Base-by-base conservation (phyloP, 768 basidiomycete species). In the Gyrodon lividus region DNA sequence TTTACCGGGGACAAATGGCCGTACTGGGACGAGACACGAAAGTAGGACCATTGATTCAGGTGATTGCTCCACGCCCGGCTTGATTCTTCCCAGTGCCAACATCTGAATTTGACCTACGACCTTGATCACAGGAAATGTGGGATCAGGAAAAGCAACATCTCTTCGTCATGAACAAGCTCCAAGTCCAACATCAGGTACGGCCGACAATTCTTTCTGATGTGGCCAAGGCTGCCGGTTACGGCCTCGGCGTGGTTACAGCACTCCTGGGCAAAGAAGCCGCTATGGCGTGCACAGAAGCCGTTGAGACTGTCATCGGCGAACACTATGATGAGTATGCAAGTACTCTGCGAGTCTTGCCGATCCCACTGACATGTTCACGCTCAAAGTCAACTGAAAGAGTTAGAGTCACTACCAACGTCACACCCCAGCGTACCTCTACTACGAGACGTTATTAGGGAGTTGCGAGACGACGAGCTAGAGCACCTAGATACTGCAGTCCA, bases 211-310 rank as follows among this genome's bases (percentile, higher is more conserved):
- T 98, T 38, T 84, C 84, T 50, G 89, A 92, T 31, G 76, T 92
- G 5, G 96, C 95, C 56, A 91, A 93, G 65, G 82, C 81, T 5
- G 87, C 86, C 45, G 94, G 94, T 5, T 95, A 89, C 65, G 87
- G 88, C 4, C 74, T 98, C 7, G 95, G 95, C 5, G 86, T 86
- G 5, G 79, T 74, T 0, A 97, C 95, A 0, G 95, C 91, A 0
- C 70, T 96, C 19, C 77, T 96, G 80, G 89, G 95, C 33, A 88
- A 84, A 63, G 88, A 97, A 59, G 92, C 94, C 12, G 93, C 95
- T 0, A 98, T 98, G 95, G 95, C 95, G 6, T 98, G 95, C 62
- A 98, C 95, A 0, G 95, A 98, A 68, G 95, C 95, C 0, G 94
- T 98, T 17, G 95, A 98, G 69, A 97, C 95, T 0, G 92, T 92